phyloP scores from a whole-genome alignment of 2,329 filamentous ascomycete species.

The Fusarium nurragi region DNA sequence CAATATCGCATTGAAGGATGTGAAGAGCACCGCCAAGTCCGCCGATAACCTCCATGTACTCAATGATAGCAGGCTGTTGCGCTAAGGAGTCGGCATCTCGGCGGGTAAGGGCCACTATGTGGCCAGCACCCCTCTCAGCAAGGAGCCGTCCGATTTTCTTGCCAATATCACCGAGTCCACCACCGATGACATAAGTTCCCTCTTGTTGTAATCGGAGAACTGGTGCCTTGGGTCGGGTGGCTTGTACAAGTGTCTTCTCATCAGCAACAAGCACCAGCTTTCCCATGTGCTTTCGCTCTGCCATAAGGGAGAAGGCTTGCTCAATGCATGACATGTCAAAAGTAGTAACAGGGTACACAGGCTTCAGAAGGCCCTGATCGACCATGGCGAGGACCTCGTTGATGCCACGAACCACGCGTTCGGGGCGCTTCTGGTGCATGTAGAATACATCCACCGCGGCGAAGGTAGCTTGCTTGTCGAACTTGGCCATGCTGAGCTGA shows the following conservation, averaged over 20 bases:
- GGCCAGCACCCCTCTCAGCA: neutral
- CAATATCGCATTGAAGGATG: constrained; percentile 1
- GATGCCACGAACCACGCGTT: neutral
- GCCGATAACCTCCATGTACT: neutral
- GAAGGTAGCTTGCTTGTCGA: constrained; percentile 3
- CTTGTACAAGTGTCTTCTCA: neutral
- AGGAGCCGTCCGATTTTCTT: neutral
- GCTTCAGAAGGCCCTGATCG: neutral
- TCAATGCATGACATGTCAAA: neutral
- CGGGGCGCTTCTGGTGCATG: neutral
- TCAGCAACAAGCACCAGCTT: neutral
- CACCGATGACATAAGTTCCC: constrained; percentile 1
- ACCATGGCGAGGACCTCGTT: neutral
- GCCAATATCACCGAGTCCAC: constrained; percentile 1
- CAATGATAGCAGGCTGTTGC: neutral
- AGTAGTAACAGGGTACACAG: neutral
- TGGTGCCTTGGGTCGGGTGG: neutral
- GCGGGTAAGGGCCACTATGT: neutral
- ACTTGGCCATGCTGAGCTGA: constrained; percentile 1
- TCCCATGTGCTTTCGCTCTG: neutral
- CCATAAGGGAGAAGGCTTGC: neutral
- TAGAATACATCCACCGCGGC: neutral
- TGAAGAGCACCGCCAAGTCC: neutral
- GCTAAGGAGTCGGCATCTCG: neutral
- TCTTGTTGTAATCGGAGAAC: neutral